A percentile compares a stretch with the other conserved stretches of the same genome.
phyloP scores from a whole-genome alignment of 176 grass and related monocot species.

The Sorghum bicolor region DNA sequence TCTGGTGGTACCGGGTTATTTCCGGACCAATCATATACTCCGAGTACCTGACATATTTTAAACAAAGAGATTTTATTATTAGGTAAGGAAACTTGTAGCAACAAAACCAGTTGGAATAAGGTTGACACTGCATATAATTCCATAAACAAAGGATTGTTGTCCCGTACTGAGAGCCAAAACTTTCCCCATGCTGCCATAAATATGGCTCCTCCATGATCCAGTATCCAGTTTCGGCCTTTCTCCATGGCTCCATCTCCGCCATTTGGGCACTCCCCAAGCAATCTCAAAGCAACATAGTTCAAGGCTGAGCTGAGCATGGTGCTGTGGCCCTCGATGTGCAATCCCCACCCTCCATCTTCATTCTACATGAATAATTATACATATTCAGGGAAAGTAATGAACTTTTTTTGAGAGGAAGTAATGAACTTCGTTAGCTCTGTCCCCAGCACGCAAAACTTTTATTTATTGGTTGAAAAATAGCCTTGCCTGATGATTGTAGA shows the following conservation, averaged over 20 bases:
- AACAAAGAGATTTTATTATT: not conserved
- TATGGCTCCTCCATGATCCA: constrained; percentile 75
- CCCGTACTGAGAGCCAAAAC: constrained; percentile 72
- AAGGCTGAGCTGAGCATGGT: constrained; percentile 81
- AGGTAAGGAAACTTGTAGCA: not conserved
- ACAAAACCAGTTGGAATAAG: not conserved
- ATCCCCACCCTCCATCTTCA: constrained; percentile 82
- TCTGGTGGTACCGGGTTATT: constrained; percentile 91
- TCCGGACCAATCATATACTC: constrained; percentile 88
- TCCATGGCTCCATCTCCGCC: constrained; percentile 73
- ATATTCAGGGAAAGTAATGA: constrained; percentile 1
- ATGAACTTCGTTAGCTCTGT: not conserved
- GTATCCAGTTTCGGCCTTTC: constrained; percentile 72
- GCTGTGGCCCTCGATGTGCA: constrained; percentile 79
- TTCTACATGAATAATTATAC: constrained; percentile 40
- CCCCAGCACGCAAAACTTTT: not conserved
- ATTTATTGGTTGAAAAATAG: too few relatives aligned
- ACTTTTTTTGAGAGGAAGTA: too few relatives aligned
- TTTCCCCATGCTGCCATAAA: constrained; percentile 85
- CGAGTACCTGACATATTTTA: constrained; percentile 73
- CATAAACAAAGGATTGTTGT: not conserved
- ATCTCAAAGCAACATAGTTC: constrained; percentile 71
- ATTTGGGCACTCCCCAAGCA: constrained; percentile 67
- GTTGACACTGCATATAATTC: not conserved
- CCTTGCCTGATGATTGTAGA: constrained; percentile 86